Percentiles rank a stretch among this genome's conserved stretches.
Evolutionary conservation across 805 yeast genomes (phyloP).

Genomic region (Sugiyamaella chiloensis): DNA sequence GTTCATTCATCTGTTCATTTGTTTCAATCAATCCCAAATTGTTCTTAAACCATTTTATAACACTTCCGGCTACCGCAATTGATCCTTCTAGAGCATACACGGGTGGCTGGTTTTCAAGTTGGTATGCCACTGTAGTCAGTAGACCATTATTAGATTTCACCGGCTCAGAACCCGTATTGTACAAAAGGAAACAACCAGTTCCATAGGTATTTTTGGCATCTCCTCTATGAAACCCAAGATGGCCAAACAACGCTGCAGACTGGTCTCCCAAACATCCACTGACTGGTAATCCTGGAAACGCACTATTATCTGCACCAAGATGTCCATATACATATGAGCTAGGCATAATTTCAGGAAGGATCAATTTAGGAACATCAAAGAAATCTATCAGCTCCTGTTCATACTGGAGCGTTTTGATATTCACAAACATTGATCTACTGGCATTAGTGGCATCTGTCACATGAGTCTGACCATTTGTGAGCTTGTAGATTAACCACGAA

Average conservation of each 20-base stretch:
- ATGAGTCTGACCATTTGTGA: constrained; percentile 66
- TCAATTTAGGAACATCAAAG: constrained; percentile 72
- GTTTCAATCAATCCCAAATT: constrained; percentile 77
- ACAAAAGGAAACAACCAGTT: constrained; percentile 88
- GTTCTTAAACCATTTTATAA: constrained; percentile 91
- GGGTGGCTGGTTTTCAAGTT: constrained; percentile 75
- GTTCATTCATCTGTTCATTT: constrained; percentile 85
- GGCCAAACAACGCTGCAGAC: constrained; percentile 90
- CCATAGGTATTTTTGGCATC: constrained; percentile 95
- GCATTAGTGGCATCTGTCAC: constrained; percentile 91
- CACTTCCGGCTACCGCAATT: constrained; percentile 93
- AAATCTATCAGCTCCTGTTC: constrained; percentile 71
- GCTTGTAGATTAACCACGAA: constrained; percentile 85
- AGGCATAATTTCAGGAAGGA: constrained; percentile 76
- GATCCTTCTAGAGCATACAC: constrained; percentile 93
- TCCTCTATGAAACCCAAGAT: constrained; percentile 77
- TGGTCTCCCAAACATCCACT: constrained; percentile 94
- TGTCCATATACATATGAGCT: constrained; percentile 76
- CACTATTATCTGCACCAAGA: constrained; percentile 50
- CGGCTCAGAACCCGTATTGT: constrained; percentile 76
- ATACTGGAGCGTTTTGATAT: constrained; percentile 68
- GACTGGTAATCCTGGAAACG: constrained; percentile 64
- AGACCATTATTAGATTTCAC: constrained; percentile 76
- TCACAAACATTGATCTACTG: constrained; percentile 85
- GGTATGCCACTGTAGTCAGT: constrained; percentile 83